A percentile compares a stretch with the other conserved stretches of the same genome.
Evolutionary conservation across 176 grass and related monocot genomes (phyloP).

Genomic region (Urochloa ruziziensis): DNA sequence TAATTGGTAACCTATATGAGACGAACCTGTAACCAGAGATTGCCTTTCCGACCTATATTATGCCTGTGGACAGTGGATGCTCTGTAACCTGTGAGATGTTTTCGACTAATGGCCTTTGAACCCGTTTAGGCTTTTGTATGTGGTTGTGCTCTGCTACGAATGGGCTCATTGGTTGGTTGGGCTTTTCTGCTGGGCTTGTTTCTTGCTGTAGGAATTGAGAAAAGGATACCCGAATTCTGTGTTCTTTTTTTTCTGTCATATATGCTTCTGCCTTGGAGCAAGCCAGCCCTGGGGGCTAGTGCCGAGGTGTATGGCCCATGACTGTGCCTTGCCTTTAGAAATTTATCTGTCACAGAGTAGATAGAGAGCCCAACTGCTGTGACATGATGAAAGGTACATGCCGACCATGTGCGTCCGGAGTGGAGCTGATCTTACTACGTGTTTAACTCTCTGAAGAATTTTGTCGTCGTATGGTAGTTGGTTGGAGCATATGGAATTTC

Average conservation of each 20-base stretch:
- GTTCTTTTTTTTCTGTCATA: background rate
- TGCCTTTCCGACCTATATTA: background rate
- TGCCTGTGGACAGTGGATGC: background rate
- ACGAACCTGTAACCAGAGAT: background rate
- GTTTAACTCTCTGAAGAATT: background rate
- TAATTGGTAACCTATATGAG: background rate
- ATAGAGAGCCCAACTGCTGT: background rate
- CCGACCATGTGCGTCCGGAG: background rate
- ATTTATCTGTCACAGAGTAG: background rate
- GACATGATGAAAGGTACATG: background rate
- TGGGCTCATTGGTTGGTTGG: background rate
- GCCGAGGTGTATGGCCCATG: background rate
- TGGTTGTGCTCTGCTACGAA: background rate
- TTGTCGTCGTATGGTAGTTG: background rate
- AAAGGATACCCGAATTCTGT: background rate
- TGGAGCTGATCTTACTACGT: background rate
- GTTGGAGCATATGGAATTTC: background rate
- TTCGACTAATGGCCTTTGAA: background rate
- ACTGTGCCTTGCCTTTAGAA: background rate
- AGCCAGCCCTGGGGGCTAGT: background rate
- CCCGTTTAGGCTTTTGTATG: background rate
- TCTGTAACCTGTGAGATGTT: background rate
- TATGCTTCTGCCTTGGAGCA: no score
- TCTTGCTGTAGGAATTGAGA: no score
- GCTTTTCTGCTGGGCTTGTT: background rate